Conservation (phyloP, 2,329 filamentous ascomycete species). For the Diplodia mutila region DNA sequence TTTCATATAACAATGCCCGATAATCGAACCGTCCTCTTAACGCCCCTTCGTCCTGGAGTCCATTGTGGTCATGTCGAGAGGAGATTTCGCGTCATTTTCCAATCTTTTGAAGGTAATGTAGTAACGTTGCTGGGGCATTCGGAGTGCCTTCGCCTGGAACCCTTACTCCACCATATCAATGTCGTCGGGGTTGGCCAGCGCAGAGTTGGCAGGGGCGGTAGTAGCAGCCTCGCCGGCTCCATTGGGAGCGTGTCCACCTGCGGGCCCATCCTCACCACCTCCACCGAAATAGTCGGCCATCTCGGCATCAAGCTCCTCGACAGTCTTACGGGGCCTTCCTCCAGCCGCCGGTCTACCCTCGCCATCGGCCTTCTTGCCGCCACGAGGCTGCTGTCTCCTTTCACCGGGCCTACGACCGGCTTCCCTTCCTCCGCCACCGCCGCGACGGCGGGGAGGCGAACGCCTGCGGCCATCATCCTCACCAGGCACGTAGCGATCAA, state of each 20-base stretch:
- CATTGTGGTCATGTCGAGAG: not conserved
- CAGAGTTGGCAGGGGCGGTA: not conserved
- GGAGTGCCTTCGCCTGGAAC: not conserved
- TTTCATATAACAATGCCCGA: not conserved
- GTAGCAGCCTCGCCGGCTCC: not conserved
- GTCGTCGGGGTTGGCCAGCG: constrained; percentile 4
- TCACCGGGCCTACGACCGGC: constrained; percentile 52
- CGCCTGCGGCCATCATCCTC: constrained; percentile 56
- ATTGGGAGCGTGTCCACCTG: not conserved
- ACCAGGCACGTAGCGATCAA: constrained; percentile 80
- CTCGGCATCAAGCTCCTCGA: constrained; percentile 91
- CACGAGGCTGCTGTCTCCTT: constrained; percentile 47
- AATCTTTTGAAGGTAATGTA: not conserved
- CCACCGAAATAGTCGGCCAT: constrained; percentile 89
- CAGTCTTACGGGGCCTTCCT: constrained; percentile 75
- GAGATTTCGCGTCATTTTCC: not conserved
- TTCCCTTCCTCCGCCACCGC: constrained; percentile 49
- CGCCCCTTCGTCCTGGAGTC: not conserved
- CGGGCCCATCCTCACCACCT: not conserved
- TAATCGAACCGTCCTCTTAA: not conserved
- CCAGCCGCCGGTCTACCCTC: constrained; percentile 49
- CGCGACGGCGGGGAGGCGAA: constrained; percentile 58
- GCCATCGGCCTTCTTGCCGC: constrained; percentile 49
- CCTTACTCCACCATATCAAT: constrained; percentile 27
- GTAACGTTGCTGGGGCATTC: not conserved